A percentile compares a stretch with the other conserved stretches of the same genome.
These are phyloP conservation scores for Botrytis medusae DNA, from an alignment of 2,329 filamentous ascomycete genomes.

Conservation along the genomic window DNA sequence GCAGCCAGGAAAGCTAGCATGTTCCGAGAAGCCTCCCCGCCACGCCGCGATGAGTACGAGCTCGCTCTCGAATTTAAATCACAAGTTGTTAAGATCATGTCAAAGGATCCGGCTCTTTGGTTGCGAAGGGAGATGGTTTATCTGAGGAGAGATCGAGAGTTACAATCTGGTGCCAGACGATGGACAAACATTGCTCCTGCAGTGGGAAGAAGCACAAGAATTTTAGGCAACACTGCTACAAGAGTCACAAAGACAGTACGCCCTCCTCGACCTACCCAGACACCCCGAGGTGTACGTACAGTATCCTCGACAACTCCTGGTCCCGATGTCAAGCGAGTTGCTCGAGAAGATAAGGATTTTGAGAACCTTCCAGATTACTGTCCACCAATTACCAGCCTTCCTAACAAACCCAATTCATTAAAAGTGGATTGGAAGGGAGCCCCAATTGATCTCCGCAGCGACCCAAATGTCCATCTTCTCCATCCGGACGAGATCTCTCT, in stretches of 20 bases:
- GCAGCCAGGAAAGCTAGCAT: constrained; percentile 34
- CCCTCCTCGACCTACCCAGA: constrained; percentile 24
- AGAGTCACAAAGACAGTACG: constrained; percentile 22
- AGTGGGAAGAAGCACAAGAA: constrained; percentile 6
- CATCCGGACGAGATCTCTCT: constrained; percentile 76
- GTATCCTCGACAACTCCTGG: constrained; percentile 36
- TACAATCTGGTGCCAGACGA: constrained; percentile 29
- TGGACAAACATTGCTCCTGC: constrained; percentile 37
- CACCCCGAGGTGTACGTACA: constrained; percentile 19
- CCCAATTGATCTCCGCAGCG: constrained; percentile 71
- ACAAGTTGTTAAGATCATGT: constrained; percentile 46
- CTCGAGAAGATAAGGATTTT: constrained; percentile 82
- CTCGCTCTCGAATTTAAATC: constrained; percentile 54
- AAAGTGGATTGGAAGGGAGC: constrained; percentile 88
- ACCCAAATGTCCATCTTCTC: constrained; percentile 68
- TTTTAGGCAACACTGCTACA: constrained; percentile 11
- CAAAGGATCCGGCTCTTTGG: constrained; percentile 34
- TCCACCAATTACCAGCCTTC: constrained; percentile 66
- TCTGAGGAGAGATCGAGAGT: constrained; percentile 33
- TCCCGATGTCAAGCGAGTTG: constrained; percentile 51
- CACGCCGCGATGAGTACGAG: constrained; percentile 54
- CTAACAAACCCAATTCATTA: constrained; percentile 65
- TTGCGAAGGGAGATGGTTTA: constrained; percentile 34
- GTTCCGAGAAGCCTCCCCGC: constrained; percentile 49
- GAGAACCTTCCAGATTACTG: constrained; percentile 68